phyloP scores from a whole-genome alignment of 495 filamentous ascomycete species.

The Penicillium crystallinum region DNA sequence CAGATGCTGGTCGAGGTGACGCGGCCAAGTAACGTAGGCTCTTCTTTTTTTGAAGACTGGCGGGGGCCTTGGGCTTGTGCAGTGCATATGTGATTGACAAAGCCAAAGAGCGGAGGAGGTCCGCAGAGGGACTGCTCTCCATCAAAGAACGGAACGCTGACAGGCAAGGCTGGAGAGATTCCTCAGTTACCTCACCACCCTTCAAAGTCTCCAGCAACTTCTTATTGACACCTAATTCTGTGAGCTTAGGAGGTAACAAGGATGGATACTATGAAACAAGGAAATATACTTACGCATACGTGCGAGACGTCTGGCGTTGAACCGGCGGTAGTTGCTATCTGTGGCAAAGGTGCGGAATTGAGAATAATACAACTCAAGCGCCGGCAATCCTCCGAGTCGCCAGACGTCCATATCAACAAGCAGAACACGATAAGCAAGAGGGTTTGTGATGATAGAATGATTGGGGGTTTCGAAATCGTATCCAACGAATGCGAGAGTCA shows the following conservation, averaged over 20 bases:
- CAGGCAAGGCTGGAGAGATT: slow-evolving; percentile 69
- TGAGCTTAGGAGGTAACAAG: slow-evolving; percentile 14
- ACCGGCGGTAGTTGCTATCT: slow-evolving; percentile 82
- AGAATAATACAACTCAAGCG: slow-evolving; percentile 83
- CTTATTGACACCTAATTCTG: slow-evolving; percentile 71
- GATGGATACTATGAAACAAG: background rate
- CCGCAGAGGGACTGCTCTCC: slow-evolving; percentile 70
- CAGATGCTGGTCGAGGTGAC: slow-evolving; percentile 21
- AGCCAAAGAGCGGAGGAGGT: slow-evolving; percentile 79
- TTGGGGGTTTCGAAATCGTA: slow-evolving; percentile 71
- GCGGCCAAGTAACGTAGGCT: slow-evolving; percentile 39
- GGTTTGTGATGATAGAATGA: slow-evolving; percentile 90
- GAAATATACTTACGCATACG: slow-evolving; percentile 73
- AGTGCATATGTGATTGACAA: slow-evolving; percentile 91
- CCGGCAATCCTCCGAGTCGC: slow-evolving; percentile 66
- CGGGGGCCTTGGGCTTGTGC: slow-evolving; percentile 54
- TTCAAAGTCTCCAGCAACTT: slow-evolving; percentile 86
- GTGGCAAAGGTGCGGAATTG: slow-evolving; percentile 83
- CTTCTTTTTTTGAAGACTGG: slow-evolving; percentile 46
- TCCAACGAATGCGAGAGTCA: slow-evolving; percentile 81
- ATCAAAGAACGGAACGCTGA: slow-evolving; percentile 71
- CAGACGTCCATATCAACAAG: slow-evolving; percentile 90
- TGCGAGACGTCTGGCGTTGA: slow-evolving; percentile 78
- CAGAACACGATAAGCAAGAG: slow-evolving; percentile 84
- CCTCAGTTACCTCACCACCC: slow-evolving; percentile 65